Conservation (phyloP, 2,329 filamentous ascomycete genomes). For the Sphaceloma murrayae region DNA sequence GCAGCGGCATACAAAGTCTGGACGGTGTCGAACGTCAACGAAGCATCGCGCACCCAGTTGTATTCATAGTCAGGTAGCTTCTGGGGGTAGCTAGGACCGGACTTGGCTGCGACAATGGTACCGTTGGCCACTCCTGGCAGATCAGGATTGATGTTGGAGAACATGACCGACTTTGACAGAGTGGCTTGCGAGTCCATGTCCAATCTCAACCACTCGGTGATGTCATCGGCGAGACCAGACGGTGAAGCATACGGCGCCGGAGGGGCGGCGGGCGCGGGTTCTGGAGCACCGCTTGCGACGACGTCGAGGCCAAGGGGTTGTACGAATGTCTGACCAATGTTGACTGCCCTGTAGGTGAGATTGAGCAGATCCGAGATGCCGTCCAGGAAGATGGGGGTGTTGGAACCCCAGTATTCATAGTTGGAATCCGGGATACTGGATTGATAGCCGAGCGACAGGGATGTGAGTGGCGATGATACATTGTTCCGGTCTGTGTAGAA, state of each 20-base stretch:
- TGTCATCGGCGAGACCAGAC: conserved; percentile 25
- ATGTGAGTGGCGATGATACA: conserved; percentile 26
- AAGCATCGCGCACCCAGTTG: conserved; percentile 28
- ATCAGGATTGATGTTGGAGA: conserved; percentile 28
- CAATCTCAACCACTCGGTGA: conserved; percentile 24
- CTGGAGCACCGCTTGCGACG: conserved; percentile 22
- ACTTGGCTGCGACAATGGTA: conserved; percentile 27
- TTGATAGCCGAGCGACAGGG: conserved; percentile 23
- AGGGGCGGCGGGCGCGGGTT: conserved; percentile 21
- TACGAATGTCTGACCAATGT: conserved; percentile 24
- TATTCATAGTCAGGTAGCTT: conserved; percentile 28
- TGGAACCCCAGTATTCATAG: conserved; percentile 26
- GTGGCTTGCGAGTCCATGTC: conserved; percentile 22
- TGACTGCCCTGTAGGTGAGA: conserved; percentile 25
- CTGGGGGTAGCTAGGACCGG: conserved; percentile 23
- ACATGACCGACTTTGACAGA: conserved; percentile 25
- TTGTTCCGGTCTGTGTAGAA: conserved; percentile 26
- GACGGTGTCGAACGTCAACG: conserved; percentile 27
- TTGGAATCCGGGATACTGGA: conserved; percentile 21
- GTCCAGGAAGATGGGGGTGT: conserved; percentile 25
- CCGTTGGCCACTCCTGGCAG: conserved; percentile 25
- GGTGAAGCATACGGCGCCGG: conserved; percentile 26
- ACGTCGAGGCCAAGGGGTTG: conserved; percentile 23
- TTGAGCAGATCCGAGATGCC: conserved; percentile 26
- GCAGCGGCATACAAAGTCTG: conserved; percentile 24